Evolutionary conservation across 441 rosid species (phyloP).

Genomic region (Gossypium aridum): DNA sequence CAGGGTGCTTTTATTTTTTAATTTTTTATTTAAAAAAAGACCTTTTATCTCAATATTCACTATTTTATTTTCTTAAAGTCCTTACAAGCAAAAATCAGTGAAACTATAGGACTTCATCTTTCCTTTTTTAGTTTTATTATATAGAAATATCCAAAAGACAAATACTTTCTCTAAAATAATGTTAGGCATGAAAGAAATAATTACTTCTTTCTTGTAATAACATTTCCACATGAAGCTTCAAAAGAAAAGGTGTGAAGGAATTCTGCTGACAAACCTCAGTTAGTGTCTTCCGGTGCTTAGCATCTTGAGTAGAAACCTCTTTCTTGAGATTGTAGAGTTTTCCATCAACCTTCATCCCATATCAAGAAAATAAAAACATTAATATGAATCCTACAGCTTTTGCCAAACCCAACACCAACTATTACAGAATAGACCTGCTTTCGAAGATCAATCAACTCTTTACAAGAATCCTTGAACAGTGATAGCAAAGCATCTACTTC

Average conservation of each 20-base stretch:
- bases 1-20: background rate
- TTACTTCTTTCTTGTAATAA: background rate
- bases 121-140: background rate
- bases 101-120: background rate
- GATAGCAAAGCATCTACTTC: slow-evolving; percentile 86
- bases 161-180: background rate
- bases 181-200: background rate
- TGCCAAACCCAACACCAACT: background rate
- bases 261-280: slow-evolving; percentile 59
- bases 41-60: background rate
- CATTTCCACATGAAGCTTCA: background rate
- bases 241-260: background rate
- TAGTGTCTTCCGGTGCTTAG: slow-evolving; percentile 89
- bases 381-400: background rate
- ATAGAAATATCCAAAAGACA: slow-evolving; percentile 1
- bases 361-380: slow-evolving; percentile 13
- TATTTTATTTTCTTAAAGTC: background rate
- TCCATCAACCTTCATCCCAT: slow-evolving; percentile 72
- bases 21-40: background rate
- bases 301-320: slow-evolving; percentile 89
- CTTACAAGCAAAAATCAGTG: background rate
- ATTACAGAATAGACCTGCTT: slow-evolving; percentile 52
- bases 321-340: slow-evolving; percentile 79
- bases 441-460: slow-evolving; percentile 84
- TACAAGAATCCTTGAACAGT: slow-evolving; percentile 83